These are phyloP conservation scores for Neurospora sp. DNA, from an alignment of 495 filamentous ascomycete genomes.

Conservation along the genomic window DNA sequence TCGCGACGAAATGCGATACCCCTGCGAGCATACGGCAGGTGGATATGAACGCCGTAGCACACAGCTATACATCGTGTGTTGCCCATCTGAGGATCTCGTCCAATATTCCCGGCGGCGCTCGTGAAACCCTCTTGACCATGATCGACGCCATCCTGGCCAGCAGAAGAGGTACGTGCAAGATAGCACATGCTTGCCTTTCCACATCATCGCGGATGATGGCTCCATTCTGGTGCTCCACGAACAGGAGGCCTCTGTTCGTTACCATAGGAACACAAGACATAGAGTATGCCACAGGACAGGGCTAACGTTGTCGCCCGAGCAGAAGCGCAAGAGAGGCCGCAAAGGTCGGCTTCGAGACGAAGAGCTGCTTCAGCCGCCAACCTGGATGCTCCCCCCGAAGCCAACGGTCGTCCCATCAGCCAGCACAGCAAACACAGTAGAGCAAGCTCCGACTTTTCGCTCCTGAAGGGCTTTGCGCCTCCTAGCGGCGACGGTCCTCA, in stretches of 20 bases:
- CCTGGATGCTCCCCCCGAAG: conserved; percentile 39
- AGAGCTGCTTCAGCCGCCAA: conserved; percentile 43
- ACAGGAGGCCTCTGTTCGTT: neutral
- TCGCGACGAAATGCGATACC: conserved; percentile 77
- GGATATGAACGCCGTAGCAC: conserved; percentile 51
- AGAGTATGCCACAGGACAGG: neutral
- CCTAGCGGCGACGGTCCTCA: conserved; percentile 22
- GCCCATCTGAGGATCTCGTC: conserved; percentile 65
- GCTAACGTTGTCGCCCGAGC: conserved; percentile 6
- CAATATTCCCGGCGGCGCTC: conserved; percentile 60
- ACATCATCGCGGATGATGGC: neutral
- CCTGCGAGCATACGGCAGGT: conserved; percentile 49
- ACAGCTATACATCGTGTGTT: conserved; percentile 49
- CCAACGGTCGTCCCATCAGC: conserved; percentile 37
- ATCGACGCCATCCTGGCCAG: conserved; percentile 56
- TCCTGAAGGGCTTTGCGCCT: conserved; percentile 32
- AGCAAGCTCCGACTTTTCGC: conserved; percentile 55
- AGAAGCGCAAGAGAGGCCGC: conserved; percentile 16
- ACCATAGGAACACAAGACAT: neutral
- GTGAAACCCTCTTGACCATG: conserved; percentile 68
- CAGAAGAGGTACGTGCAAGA: conserved; percentile 50
- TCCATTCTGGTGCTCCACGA: neutral
- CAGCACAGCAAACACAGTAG: conserved; percentile 49
- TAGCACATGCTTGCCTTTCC: neutral
- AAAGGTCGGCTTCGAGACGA: conserved; percentile 19